Evolutionary conservation across 768 basidiomycete genomes (phyloP).

Genomic region (Trametes sanguinea): DNA sequence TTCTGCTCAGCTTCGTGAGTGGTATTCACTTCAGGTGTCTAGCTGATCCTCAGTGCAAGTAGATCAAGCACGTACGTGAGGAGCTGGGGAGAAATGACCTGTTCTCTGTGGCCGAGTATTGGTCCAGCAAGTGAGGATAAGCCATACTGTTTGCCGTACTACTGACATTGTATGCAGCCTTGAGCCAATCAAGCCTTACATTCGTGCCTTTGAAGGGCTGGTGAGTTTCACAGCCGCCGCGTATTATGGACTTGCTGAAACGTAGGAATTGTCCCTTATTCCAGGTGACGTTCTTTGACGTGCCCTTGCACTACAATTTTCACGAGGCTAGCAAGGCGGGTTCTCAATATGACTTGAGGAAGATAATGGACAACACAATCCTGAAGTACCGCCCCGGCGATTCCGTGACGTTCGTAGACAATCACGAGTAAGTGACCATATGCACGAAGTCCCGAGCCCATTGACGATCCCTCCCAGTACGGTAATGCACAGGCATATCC

Average conservation of each 20-base stretch:
- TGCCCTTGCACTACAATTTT: slow-evolving; percentile 85
- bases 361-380: slow-evolving; percentile 69
- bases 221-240: slow-evolving; percentile 37
- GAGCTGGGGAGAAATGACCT: slow-evolving; percentile 47
- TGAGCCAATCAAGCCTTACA: slow-evolving; percentile 54
- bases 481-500: slow-evolving; percentile 41
- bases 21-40: not conserved
- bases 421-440: slow-evolving; percentile 69
- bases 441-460: not conserved
- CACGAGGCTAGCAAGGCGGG: slow-evolving; percentile 71
- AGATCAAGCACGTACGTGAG: slow-evolving; percentile 50
- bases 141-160: not conserved
- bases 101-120: slow-evolving; percentile 81
- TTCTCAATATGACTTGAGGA: slow-evolving; percentile 72
- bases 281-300: slow-evolving; percentile 89
- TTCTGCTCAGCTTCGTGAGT: slow-evolving; percentile 66
- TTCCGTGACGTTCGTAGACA: slow-evolving; percentile 89
- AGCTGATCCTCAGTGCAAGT: not conserved
- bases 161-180: slow-evolving; percentile 38
- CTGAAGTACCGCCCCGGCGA: slow-evolving; percentile 70
- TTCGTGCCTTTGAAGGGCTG: slow-evolving; percentile 64
- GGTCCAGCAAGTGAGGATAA: slow-evolving; percentile 65
- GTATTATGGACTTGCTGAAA: not conserved
- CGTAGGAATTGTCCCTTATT: not conserved
- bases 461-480: slow-evolving; percentile 46